Conservation (phyloP, 139 green algal genomes). For the Volvox reticuliferus region DNA sequence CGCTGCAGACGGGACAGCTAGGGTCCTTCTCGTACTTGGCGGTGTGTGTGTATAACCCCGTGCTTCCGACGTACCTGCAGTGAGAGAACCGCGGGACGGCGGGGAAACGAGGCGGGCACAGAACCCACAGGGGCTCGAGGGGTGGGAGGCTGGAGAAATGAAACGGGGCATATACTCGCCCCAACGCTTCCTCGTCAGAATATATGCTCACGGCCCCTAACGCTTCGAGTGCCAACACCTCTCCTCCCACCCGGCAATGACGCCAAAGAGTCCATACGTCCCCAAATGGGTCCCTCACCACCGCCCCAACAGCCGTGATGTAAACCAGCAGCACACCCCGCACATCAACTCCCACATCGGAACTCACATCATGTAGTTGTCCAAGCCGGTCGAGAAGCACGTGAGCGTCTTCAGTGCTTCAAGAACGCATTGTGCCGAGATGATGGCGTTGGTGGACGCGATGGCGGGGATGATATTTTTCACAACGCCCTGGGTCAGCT, state of each 20-base stretch:
- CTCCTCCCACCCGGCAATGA: too few species aligned
- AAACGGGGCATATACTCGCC: too few species aligned
- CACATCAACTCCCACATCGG: background rate
- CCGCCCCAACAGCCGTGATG: background rate
- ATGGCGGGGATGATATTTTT: conserved; percentile 99
- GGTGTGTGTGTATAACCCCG: conserved; percentile 97
- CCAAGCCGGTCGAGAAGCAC: conserved; percentile 83
- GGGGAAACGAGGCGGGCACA: too few species aligned
- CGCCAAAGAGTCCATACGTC: too few species aligned
- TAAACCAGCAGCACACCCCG: background rate
- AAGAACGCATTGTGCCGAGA: conserved; percentile 91
- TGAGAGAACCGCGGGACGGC: background rate
- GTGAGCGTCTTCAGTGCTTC: conserved; percentile 98
- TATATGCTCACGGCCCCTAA: too few species aligned
- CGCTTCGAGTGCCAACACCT: too few species aligned
- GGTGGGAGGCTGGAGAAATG: too few species aligned
- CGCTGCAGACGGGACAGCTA: conserved; percentile 90
- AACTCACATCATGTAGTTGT: conserved; percentile 99
- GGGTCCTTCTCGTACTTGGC: conserved; percentile 92
- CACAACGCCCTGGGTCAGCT: conserved; percentile 94
- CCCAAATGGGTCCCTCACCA: background rate
- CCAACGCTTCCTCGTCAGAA: too few species aligned
- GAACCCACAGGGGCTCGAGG: too few species aligned
- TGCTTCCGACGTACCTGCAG: conserved; percentile 90
- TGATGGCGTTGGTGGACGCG: conserved; percentile 98